Evolutionary conservation across 305 asterid species (phyloP).

Genomic region (Andrographis paniculata): DNA sequence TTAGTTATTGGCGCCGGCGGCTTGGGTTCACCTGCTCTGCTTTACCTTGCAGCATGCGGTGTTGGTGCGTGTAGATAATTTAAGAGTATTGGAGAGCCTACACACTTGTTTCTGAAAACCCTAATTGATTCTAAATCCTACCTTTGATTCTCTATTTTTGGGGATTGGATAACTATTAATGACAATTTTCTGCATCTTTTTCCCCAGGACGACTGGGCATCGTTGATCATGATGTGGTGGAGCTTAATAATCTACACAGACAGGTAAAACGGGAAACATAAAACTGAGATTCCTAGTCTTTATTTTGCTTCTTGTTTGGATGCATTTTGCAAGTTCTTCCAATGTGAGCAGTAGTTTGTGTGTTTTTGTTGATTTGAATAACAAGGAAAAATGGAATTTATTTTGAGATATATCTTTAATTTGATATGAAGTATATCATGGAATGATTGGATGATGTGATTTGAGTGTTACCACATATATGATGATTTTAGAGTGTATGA

Average conservation of each 20-base stretch:
- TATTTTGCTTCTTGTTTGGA: background rate
- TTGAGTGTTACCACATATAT: too few species aligned
- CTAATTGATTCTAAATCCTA: background rate
- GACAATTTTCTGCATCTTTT: conserved; percentile 9
- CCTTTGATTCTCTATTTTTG: background rate
- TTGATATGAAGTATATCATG: too few species aligned
- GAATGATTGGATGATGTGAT: too few species aligned
- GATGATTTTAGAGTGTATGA: too few species aligned
- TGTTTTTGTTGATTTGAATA: too few species aligned
- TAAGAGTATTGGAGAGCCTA: background rate
- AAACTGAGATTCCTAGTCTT: background rate
- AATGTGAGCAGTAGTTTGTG: background rate
- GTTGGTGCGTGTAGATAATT: conserved; percentile 20
- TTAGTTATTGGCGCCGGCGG: conserved; percentile 99
- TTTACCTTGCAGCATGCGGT: conserved; percentile 81
- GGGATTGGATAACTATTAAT: conserved; percentile 9
- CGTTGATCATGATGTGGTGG: conserved; percentile 96
- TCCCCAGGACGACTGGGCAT: conserved; percentile 81
- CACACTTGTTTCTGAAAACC: background rate
- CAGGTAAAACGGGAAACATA: conserved; percentile 44
- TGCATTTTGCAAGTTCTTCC: background rate
- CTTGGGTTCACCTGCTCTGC: conserved; percentile 84
- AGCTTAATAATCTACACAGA: conserved; percentile 90
- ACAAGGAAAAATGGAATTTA: too few species aligned
- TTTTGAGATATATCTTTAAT: too few species aligned